Base-by-base conservation (phyloP, 1,284 basidiomycete genomes). In the Porodaedalea pini region DNA sequence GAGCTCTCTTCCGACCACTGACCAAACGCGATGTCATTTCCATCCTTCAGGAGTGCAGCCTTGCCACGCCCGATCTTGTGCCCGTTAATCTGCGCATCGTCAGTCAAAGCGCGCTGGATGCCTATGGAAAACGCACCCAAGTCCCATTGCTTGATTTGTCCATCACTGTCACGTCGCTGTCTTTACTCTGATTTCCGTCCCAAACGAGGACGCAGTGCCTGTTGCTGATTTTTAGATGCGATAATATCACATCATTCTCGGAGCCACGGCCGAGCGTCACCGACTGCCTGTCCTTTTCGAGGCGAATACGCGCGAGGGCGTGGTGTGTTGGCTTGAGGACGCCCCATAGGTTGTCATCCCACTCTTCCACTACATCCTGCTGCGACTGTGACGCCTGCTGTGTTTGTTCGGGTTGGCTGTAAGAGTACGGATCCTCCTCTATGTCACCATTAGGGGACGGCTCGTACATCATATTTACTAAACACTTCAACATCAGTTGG, bases 101-200 rank as follows among this genome's bases (percentile, higher is more conserved):
- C n/a, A 36, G 54, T 15, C 13, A 11, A 47, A 61, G 57, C n/a
- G 56, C 36, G 17, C 45, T 36, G 44, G 34, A 40, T 34, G 50
- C 29, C 17, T 41, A 48, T 29, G 21, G 32, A 43, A 52, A 11
- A 78, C 90, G 68, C 72, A 92, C 90, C 72, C 80, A 94, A 7
- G 92, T 94, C 0, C 92, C 92, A 65, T 95, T 95, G 57, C 86
- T 90, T 15, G 88, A 92, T 49, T 72, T 69, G 70, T 95, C 92
- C 8, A 76, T 74, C 17, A 94, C 79, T 45, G 78, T 78, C 6
- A 93, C 82, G 5, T 79, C 78, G 0, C 83, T 79, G 45, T 75
- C 72, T 0, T 68, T 67, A 21, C 71, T 68, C 29, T 81, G 76
- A n/a, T 68, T 71, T 17, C 85, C 85, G 63, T 88, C 83, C 87